Percentiles rank a stretch among this genome's conserved stretches.
Evolutionary conservation across 2,329 filamentous ascomycete species (phyloP).

Genomic region (Helotiales sp.): DNA sequence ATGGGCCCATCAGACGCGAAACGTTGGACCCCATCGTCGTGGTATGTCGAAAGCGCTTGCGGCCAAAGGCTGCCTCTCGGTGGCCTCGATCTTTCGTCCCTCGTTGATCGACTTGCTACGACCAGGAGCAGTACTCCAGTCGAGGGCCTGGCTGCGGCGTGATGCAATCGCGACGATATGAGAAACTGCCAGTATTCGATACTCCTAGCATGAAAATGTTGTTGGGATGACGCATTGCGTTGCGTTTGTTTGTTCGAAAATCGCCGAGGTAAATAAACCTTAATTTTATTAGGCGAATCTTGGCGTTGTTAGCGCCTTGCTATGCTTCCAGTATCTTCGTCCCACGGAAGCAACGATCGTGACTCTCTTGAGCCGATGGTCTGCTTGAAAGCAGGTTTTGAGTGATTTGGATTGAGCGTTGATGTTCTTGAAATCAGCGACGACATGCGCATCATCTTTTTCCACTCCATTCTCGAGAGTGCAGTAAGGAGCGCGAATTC

Average conservation of each 20-base stretch:
- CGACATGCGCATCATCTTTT: not conserved
- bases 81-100: not conserved
- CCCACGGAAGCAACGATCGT: not conserved
- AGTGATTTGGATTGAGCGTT: not conserved
- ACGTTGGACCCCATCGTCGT: not conserved
- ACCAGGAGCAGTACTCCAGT: not conserved
- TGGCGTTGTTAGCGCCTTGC: not conserved
- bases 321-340: too few species aligned
- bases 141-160: not conserved
- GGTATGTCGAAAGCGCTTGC: not conserved
- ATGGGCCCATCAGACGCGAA: not conserved
- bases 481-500: constrained; percentile 1
- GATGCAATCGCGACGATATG: not conserved
- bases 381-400: not conserved
- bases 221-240: not conserved
- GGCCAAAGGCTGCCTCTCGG: too few species aligned
- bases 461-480: not conserved
- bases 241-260: not conserved
- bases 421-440: not conserved
- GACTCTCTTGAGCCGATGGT: not conserved
- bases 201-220: not conserved
- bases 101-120: not conserved
- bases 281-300: not conserved
- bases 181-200: not conserved
- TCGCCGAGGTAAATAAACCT: not conserved